Percentiles rank a stretch among this genome's conserved stretches.
phyloP scores from a whole-genome alignment of 2,329 filamentous ascomycete genomes.

The Botryotinia calthae region DNA sequence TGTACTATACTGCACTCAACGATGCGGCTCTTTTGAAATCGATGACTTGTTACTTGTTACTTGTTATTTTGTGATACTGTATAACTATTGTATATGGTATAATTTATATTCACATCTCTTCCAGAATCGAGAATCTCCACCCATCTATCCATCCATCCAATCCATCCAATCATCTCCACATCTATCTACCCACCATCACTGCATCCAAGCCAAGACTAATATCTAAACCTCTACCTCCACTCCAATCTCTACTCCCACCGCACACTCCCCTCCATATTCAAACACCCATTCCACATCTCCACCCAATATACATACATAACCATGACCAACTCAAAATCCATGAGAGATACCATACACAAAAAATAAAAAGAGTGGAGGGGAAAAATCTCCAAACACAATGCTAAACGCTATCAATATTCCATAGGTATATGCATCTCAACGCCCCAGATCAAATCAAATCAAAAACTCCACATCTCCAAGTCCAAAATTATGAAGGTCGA shows the following conservation, averaged over 20 bases:
- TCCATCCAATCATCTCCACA: not conserved
- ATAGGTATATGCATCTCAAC: constrained; percentile 8
- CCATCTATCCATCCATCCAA: not conserved
- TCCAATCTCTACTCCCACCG: not conserved
- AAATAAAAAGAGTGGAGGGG: not conserved
- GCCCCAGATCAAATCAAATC: not conserved
- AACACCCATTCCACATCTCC: not conserved
- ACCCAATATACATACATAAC: not conserved
- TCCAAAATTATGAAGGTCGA: not conserved
- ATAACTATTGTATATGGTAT: not conserved
- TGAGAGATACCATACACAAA: not conserved
- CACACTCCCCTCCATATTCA: not conserved
- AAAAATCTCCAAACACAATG: constrained; percentile 9
- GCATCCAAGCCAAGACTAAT: not conserved
- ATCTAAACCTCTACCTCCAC: not conserved
- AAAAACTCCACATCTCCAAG: not conserved
- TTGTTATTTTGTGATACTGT: too few relatives aligned
- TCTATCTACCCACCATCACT: not conserved
- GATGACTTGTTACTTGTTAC: not conserved
- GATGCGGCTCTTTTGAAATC: not conserved
- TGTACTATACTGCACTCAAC: too few relatives aligned
- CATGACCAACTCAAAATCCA: not conserved
- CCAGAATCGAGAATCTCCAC: not conserved
- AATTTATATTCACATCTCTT: not conserved
- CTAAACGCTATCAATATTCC: constrained; percentile 16